Percentiles rank a stretch among this genome's conserved stretches.
Conservation (phyloP, 352 stramenopile species). For the Halophytophthora polymorphica region DNA sequence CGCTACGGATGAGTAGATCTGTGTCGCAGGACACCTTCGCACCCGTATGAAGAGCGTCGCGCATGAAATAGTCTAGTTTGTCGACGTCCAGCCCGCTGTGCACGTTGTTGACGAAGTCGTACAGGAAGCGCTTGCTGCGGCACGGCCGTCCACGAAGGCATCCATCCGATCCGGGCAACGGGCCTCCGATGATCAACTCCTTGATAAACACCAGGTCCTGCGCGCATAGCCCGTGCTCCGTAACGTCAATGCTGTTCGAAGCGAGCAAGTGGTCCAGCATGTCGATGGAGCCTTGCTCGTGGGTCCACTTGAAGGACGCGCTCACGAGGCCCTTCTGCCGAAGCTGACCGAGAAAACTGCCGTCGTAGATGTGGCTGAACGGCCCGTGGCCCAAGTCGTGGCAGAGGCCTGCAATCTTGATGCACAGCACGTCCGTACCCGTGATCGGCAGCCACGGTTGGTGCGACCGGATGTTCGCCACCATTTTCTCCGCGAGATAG, state of each 20-base stretch:
- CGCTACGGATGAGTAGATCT: slow-evolving; percentile 70
- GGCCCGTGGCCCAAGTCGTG: slow-evolving; percentile 77
- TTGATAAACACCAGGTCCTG: slow-evolving; percentile 76
- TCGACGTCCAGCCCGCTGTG: slow-evolving; percentile 86
- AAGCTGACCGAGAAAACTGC: slow-evolving; percentile 65
- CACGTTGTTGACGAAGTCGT: slow-evolving; percentile 89
- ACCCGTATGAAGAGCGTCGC: slow-evolving; percentile 75
- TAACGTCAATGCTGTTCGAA: slow-evolving; percentile 53
- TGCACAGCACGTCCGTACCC: slow-evolving; percentile 53
- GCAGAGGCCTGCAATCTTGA: slow-evolving; percentile 82
- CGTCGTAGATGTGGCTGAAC: slow-evolving; percentile 83
- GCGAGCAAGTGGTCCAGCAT: slow-evolving; percentile 68
- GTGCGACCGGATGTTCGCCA: slow-evolving; percentile 63
- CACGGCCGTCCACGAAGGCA: slow-evolving; percentile 37
- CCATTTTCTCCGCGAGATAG: slow-evolving; percentile 89
- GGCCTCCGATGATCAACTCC: slow-evolving; percentile 71
- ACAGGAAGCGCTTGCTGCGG: slow-evolving; percentile 65
- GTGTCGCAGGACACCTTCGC: slow-evolving; percentile 74
- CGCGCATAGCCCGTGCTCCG: slow-evolving; percentile 42
- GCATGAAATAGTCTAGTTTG: slow-evolving; percentile 91
- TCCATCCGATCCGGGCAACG: slow-evolving; percentile 32
- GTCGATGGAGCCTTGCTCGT: slow-evolving; percentile 74
- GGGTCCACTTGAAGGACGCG: slow-evolving; percentile 51
- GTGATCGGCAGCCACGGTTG: slow-evolving; percentile 91
- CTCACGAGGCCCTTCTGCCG: slow-evolving; percentile 29